A percentile compares a stretch with the other conserved stretches of the same genome.
These are phyloP conservation scores for Emydomyces testavorans DNA, from an alignment of 2,329 filamentous ascomycete genomes.

Conservation along the genomic window DNA sequence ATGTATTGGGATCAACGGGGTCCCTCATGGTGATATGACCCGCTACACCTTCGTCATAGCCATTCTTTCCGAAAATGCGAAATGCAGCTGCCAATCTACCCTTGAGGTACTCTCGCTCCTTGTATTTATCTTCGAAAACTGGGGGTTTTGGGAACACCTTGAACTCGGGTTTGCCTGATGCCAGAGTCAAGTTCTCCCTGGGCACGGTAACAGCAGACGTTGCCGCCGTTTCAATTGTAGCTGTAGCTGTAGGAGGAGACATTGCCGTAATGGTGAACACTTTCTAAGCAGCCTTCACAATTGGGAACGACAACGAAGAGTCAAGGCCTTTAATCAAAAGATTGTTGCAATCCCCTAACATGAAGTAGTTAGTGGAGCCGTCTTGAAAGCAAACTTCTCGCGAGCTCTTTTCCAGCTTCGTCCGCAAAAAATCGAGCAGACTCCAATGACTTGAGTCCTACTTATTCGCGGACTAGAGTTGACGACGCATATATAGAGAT, in stretches of 20 bases:
- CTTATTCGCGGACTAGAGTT: no score
- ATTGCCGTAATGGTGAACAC: slow-evolving; percentile 17
- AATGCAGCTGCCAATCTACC: slow-evolving; percentile 46
- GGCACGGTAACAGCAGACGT: slow-evolving; percentile 5
- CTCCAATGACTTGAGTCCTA: no score
- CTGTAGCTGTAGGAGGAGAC: slow-evolving; percentile 24
- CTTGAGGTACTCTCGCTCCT: slow-evolving; percentile 45
- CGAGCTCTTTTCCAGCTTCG: no score
- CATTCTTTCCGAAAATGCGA: slow-evolving; percentile 47
- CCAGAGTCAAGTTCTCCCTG: slow-evolving; percentile 16
- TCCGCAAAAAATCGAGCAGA: no score
- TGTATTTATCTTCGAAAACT: slow-evolving; percentile 32
- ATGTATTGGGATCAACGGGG: slow-evolving; percentile 47
- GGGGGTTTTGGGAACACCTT: slow-evolving; percentile 27
- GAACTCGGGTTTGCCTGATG: slow-evolving; percentile 21
- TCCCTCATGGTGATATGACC: slow-evolving; percentile 54
- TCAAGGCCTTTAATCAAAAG: no score
- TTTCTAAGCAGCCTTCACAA: not conserved
- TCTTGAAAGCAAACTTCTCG: no score
- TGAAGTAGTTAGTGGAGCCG: no score
- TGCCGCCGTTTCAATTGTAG: slow-evolving; percentile 14
- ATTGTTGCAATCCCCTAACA: no score
- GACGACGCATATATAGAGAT: no score
- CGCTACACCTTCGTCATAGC: slow-evolving; percentile 50
- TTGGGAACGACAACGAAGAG: no score